These are phyloP conservation scores for Metschnikowia lochheadii DNA, from an alignment of 805 yeast genomes.

Conservation along the genomic window DNA sequence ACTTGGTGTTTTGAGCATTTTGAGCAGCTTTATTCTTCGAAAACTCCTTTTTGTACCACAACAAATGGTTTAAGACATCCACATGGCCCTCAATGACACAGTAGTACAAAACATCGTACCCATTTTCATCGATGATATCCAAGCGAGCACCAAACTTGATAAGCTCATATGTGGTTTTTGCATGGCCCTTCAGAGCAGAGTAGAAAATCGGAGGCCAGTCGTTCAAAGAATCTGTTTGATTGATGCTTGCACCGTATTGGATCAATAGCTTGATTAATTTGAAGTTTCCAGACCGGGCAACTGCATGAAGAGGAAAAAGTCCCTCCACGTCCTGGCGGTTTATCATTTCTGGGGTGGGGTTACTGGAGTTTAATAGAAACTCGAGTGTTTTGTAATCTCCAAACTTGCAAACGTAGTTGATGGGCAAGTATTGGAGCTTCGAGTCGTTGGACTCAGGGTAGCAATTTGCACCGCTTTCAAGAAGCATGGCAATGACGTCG, in stretches of 20 bases:
- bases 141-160: slow-evolving; percentile 71
- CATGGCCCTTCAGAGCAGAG: slow-evolving; percentile 82
- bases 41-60: slow-evolving; percentile 33
- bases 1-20: background rate
- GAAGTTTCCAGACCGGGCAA: slow-evolving; percentile 77
- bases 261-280: slow-evolving; percentile 65
- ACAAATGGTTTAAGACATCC: slow-evolving; percentile 67
- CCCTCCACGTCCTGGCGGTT: slow-evolving; percentile 83
- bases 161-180: slow-evolving; percentile 62
- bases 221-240: slow-evolving; percentile 77
- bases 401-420: slow-evolving; percentile 83
- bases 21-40: background rate
- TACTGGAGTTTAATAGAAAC: slow-evolving; percentile 46
- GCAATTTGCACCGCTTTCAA: slow-evolving; percentile 33
- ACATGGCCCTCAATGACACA: slow-evolving; percentile 95
- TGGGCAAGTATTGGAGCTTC: slow-evolving; percentile 64
- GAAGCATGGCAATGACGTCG: slow-evolving; percentile 31
- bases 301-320: slow-evolving; percentile 79
- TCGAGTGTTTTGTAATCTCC: slow-evolving; percentile 73
- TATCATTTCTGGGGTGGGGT: slow-evolving; percentile 20
- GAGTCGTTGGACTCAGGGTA: slow-evolving; percentile 44
- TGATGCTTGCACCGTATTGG: slow-evolving; percentile 67
- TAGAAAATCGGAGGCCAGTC: slow-evolving; percentile 94
- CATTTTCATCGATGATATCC: slow-evolving; percentile 69
- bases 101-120: slow-evolving; percentile 75